A percentile compares a stretch with the other conserved stretches of the same genome.
Evolutionary conservation across 1,284 basidiomycete genomes (phyloP).

Genomic region (Psilocybe mexicana): DNA sequence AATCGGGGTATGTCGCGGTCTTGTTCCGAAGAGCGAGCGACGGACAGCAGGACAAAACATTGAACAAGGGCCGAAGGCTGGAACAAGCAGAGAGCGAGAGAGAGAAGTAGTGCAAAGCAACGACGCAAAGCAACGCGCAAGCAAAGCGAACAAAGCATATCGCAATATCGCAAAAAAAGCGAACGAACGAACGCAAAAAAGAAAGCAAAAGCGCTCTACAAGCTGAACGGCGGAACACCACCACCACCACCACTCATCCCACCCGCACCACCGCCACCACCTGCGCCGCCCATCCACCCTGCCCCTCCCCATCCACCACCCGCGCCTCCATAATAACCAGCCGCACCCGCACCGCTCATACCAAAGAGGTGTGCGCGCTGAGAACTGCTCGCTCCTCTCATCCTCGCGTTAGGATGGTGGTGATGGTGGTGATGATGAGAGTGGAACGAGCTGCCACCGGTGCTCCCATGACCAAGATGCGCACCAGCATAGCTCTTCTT

Average conservation of each 20-base stretch:
- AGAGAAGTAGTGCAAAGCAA: too few species aligned
- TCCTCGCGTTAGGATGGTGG: conserved; percentile 73
- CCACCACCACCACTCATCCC: conserved; percentile 4
- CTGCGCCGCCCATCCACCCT: conserved; percentile 14
- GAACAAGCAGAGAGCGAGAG: too few species aligned
- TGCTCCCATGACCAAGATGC: conserved; percentile 38
- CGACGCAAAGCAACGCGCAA: too few species aligned
- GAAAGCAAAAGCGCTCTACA: conserved; percentile 23
- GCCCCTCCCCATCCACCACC: conserved; percentile 12
- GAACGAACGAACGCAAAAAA: background rate
- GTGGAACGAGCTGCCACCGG: conserved; percentile 19
- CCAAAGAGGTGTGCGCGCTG: conserved; percentile 58
- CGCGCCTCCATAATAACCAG: background rate
- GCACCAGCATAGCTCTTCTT: conserved; percentile 45
- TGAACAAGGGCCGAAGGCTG: too few species aligned
- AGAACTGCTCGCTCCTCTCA: conserved; percentile 54
- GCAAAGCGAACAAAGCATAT: background rate
- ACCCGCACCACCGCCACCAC: background rate
- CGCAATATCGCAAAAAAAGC: background rate
- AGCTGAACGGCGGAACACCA: conserved; percentile 34
- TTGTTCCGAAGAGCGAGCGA: background rate
- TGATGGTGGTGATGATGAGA: conserved; percentile 43
- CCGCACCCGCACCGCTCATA: conserved; percentile 9
- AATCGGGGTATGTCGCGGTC: background rate
- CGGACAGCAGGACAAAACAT: too few species aligned